Evolutionary conservation across 176 grass and related monocot species (phyloP).

Genomic region (Bolboschoenus planiculmis): DNA sequence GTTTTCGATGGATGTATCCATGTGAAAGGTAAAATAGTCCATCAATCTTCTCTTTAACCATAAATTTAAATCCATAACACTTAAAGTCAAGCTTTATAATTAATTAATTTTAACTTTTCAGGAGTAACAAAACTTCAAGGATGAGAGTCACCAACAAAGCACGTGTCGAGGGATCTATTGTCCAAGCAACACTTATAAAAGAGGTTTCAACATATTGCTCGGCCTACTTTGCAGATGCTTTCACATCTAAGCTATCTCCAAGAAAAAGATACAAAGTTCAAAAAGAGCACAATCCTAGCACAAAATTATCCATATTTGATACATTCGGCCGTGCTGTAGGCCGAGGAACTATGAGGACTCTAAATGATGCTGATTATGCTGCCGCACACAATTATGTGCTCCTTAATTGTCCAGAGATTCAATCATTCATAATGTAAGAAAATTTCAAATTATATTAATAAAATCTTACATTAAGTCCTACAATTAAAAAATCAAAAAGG

Average conservation of each 20-base stretch:
- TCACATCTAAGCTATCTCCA: too few species aligned
- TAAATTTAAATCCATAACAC: too few species aligned
- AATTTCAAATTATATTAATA: not conserved
- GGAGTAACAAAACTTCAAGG: not conserved
- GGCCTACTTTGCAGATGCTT: too few species aligned
- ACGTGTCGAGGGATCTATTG: constrained; percentile 15
- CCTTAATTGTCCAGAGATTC: constrained; percentile 20
- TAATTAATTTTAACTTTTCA: not conserved
- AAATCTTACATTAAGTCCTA: too few species aligned
- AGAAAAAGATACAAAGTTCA: not conserved
- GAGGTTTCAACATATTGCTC: constrained; percentile 20
- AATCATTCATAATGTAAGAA: not conserved
- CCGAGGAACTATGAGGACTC: not conserved
- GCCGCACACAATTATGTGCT: constrained; percentile 8
- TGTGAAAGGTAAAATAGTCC: constrained; percentile 18
- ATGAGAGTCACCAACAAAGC: constrained; percentile 13
- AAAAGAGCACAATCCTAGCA: not conserved
- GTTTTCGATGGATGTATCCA: constrained; percentile 21
- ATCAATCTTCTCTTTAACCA: too few species aligned
- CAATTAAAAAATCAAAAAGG: too few species aligned
- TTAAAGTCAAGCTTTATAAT: too few species aligned
- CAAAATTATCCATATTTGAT: not conserved
- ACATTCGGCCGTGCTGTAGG: too few species aligned
- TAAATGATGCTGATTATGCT: not conserved
- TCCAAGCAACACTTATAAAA: not conserved